Evolutionary conservation across 768 basidiomycete species (phyloP).

Genomic region (Leccinum uliginosum): DNA sequence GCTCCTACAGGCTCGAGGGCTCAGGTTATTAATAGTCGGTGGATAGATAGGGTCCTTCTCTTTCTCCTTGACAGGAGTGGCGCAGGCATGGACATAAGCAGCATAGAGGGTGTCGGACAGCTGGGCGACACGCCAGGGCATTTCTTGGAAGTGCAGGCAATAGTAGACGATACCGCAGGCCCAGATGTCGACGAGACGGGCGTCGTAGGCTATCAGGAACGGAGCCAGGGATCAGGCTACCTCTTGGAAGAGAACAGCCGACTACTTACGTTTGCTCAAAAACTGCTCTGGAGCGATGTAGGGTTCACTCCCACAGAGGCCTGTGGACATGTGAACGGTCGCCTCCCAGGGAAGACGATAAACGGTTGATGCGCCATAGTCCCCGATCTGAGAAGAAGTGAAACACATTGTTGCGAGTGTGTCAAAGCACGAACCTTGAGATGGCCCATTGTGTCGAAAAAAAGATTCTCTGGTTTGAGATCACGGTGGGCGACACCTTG

Average conservation of each 20-base stretch:
- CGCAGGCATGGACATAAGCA: constrained; percentile 54
- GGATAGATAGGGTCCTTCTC: constrained; percentile 34
- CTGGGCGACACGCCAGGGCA: constrained; percentile 97
- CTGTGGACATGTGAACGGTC: constrained; percentile 95
- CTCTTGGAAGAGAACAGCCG: constrained; percentile 29
- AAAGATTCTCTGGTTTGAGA: constrained; percentile 96
- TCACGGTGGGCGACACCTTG: constrained; percentile 98
- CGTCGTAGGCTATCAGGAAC: constrained; percentile 78
- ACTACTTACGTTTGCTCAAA: constrained; percentile 85
- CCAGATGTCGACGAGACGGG: constrained; percentile 96
- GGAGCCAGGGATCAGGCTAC: constrained; percentile 34
- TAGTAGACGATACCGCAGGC: constrained; percentile 97
- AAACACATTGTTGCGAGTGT: not conserved
- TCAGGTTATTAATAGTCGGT: constrained; percentile 83
- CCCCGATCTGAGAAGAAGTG: constrained; percentile 68
- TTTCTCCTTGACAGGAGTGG: constrained; percentile 26
- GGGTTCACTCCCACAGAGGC: constrained; percentile 95
- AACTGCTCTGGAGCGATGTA: constrained; percentile 99
- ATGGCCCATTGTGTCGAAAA: constrained; percentile 89
- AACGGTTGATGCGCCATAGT: constrained; percentile 98
- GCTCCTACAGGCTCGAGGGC: constrained; percentile 77
- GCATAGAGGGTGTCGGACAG: constrained; percentile 74
- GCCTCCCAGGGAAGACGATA: constrained; percentile 98
- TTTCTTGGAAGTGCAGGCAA: constrained; percentile 95
- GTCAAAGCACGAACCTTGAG: constrained; percentile 66